phyloP scores from a whole-genome alignment of 1,284 basidiomycete species.

The Ustilago hordei region DNA sequence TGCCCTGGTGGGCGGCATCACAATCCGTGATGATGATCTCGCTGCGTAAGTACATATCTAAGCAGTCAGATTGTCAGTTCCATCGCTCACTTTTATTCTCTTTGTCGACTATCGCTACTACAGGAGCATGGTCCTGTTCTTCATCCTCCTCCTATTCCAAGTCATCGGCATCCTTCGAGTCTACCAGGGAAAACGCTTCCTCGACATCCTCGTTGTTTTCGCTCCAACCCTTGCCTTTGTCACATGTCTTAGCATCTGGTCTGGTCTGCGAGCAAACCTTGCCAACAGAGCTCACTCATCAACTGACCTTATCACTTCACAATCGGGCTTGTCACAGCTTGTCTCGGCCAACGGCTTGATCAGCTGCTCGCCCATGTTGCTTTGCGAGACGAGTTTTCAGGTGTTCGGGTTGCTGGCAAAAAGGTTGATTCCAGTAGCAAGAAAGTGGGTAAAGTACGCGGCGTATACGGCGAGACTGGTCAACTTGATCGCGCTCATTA shows the following conservation, averaged over 20 bases:
- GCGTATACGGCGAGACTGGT: constrained; percentile 18
- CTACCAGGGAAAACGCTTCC: constrained; percentile 11
- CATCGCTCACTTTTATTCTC: not conserved
- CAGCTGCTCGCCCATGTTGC: constrained; percentile 29
- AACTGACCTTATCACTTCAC: not conserved
- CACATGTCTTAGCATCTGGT: constrained; percentile 23
- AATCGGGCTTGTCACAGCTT: constrained; percentile 15
- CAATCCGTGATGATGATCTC: constrained; percentile 27
- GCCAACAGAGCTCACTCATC: constrained; percentile 17
- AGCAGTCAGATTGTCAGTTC: not conserved
- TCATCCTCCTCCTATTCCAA: constrained; percentile 30
- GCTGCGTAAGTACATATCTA: constrained; percentile 30
- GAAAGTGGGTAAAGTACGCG: constrained; percentile 24
- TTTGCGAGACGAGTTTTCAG: constrained; percentile 35
- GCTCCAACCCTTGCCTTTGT: constrained; percentile 26
- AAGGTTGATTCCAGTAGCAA: constrained; percentile 12
- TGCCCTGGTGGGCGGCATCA: constrained; percentile 41
- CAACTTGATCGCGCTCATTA: constrained; percentile 35
- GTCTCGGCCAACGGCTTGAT: constrained; percentile 30
- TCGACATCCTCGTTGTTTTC: constrained; percentile 28
- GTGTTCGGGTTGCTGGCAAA: constrained; percentile 38
- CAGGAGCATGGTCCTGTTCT: constrained; percentile 42
- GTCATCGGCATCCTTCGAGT: constrained; percentile 22
- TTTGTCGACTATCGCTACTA: not conserved
- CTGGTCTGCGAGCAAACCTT: constrained; percentile 19